These are phyloP conservation scores for Aspergillus pseudoglaucus DNA, from an alignment of 2,329 filamentous ascomycete genomes.

Conservation along the genomic window DNA sequence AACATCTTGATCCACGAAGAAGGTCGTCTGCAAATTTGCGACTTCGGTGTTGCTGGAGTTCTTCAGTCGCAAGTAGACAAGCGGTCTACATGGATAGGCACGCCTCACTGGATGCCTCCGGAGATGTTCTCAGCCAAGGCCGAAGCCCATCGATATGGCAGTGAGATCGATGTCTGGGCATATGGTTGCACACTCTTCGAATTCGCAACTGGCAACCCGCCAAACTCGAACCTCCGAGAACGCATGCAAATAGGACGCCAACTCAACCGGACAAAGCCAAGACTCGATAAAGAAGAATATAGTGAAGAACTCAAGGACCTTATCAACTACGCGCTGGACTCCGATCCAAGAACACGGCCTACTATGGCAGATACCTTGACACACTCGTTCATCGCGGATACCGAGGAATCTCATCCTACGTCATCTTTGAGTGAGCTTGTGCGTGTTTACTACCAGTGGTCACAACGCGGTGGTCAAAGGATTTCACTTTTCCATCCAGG, in stretches of 20 bases:
- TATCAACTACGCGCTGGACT: constrained; percentile 38
- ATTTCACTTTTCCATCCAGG: constrained; percentile 55
- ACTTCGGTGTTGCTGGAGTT: constrained; percentile 60
- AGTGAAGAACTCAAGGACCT: constrained; percentile 41
- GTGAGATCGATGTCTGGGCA: constrained; percentile 48
- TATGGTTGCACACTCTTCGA: constrained; percentile 47
- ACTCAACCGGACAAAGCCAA: constrained; percentile 36
- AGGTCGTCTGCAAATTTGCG: constrained; percentile 56
- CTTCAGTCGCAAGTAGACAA: constrained; percentile 55
- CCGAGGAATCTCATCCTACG: constrained; percentile 40
- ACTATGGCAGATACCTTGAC: constrained; percentile 41
- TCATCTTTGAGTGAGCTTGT: constrained; percentile 40
- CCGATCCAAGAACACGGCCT: constrained; percentile 39
- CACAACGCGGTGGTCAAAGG: constrained; percentile 42
- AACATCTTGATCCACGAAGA: constrained; percentile 60
- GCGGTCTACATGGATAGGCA: constrained; percentile 59
- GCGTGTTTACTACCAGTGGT: constrained; percentile 44
- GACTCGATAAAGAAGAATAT: constrained; percentile 37
- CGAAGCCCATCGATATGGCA: constrained; percentile 41
- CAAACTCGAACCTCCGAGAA: constrained; percentile 42
- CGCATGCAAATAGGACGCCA: constrained; percentile 43
- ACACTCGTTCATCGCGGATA: constrained; percentile 40
- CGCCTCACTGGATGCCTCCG: constrained; percentile 61
- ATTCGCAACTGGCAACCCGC: constrained; percentile 44
- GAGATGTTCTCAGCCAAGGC: constrained; percentile 45